Conservation (phyloP, 768 basidiomycete species). For the Amanita phalloides region DNA sequence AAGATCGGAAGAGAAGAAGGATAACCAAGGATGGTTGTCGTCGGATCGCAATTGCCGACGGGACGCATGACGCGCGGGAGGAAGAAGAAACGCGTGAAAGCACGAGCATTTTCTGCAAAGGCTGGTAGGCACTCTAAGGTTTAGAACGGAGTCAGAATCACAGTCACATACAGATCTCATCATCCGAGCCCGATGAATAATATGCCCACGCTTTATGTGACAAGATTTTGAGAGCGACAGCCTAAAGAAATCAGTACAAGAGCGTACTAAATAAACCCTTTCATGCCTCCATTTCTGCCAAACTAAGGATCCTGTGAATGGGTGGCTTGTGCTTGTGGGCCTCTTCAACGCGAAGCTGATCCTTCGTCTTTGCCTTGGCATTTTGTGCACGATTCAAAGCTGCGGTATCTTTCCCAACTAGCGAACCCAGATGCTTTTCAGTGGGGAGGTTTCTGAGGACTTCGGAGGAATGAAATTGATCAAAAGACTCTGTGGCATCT, state of each 20-base stretch:
- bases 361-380: slow-evolving; percentile 46
- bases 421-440: slow-evolving; percentile 62
- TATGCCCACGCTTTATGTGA: slow-evolving; percentile 72
- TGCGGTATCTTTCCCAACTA: slow-evolving; percentile 36
- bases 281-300: slow-evolving; percentile 77
- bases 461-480: slow-evolving; percentile 80
- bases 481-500: slow-evolving; percentile 70
- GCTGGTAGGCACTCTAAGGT: slow-evolving; percentile 26
- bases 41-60: slow-evolving; percentile 54
- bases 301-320: slow-evolving; percentile 56
- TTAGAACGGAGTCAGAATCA: slow-evolving; percentile 4
- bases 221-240: slow-evolving; percentile 61
- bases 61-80: slow-evolving; percentile 69
- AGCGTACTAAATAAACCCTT: background rate
- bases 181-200: slow-evolving; percentile 81
- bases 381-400: slow-evolving; percentile 24
- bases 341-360: slow-evolving; percentile 56
- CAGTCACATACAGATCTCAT: slow-evolving; percentile 54
- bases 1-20: slow-evolving; percentile 70
- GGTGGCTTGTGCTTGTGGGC: slow-evolving; percentile 55
- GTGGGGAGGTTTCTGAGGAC: slow-evolving; percentile 62
- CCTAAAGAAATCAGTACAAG: slow-evolving; percentile 23
- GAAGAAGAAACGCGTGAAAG: slow-evolving; percentile 85
- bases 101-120: slow-evolving; percentile 57
- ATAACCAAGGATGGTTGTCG: slow-evolving; percentile 66